Evolutionary conservation across 306 rosid genomes (phyloP).

Genomic region (Vigna hirtella): DNA sequence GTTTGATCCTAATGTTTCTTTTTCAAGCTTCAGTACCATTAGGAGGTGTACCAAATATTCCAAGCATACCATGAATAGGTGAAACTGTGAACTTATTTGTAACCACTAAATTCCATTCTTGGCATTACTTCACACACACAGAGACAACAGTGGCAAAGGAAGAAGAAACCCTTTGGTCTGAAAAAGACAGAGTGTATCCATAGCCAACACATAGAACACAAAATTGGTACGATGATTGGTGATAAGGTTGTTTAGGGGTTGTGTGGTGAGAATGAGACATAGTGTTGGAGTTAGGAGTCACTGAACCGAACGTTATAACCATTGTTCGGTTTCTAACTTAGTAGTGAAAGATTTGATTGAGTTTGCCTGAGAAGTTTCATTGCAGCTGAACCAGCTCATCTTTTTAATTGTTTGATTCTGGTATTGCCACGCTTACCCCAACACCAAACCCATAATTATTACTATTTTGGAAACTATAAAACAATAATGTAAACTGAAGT

Average conservation of each 20-base stretch:
- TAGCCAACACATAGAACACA: slow-evolving; percentile 14
- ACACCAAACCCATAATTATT: neutral
- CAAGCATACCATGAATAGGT: neutral
- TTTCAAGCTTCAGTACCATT: neutral
- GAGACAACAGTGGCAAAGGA: slow-evolving; percentile 46
- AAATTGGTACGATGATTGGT: slow-evolving; percentile 15
- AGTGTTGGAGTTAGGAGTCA: slow-evolving; percentile 37
- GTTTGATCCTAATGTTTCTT: slow-evolving; percentile 12
- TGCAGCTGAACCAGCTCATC: slow-evolving; percentile 12
- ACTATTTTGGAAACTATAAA: no score
- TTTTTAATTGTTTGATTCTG: slow-evolving; percentile 55
- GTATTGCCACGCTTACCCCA: slow-evolving; percentile 61
- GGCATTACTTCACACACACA: neutral
- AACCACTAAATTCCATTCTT: slow-evolving; percentile 6
- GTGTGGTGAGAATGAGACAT: slow-evolving; percentile 43
- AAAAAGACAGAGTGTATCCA: slow-evolving; percentile 32
- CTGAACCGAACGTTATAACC: slow-evolving; percentile 46
- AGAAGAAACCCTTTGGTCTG: slow-evolving; percentile 35
- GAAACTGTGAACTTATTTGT: slow-evolving; percentile 8
- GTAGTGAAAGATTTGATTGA: slow-evolving; percentile 1
- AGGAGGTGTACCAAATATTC: neutral
- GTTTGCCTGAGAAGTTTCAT: neutral
- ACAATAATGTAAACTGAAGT: no score
- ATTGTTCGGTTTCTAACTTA: slow-evolving; percentile 35
- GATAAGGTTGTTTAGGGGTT: slow-evolving; percentile 30